phyloP scores from a whole-genome alignment of 257 asterid genomes.

The Verbascum thapsus region DNA sequence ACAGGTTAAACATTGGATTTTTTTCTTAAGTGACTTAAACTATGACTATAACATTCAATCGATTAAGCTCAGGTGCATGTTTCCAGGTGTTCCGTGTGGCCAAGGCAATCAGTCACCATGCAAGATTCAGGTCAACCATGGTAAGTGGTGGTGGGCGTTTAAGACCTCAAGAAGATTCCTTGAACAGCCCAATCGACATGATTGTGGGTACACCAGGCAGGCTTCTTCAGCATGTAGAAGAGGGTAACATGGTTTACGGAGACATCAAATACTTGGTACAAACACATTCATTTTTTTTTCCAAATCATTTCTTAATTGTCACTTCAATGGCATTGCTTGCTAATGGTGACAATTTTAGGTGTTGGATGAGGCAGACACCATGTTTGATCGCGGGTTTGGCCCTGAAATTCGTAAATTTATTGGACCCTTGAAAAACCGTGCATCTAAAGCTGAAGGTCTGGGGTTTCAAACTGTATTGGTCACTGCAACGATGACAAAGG shows the following conservation, averaged over 20 bases:
- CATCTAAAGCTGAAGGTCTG: slow-evolving; percentile 59
- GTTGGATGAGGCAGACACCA: slow-evolving; percentile 98
- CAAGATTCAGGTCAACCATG: slow-evolving; percentile 94
- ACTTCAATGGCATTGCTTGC: slow-evolving; percentile 10
- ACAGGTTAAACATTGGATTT: slow-evolving; percentile 69
- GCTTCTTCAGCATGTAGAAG: slow-evolving; percentile 94
- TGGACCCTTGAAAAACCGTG: slow-evolving; percentile 83
- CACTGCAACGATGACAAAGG: slow-evolving; percentile 98
- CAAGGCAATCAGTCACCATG: slow-evolving; percentile 85
- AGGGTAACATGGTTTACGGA: slow-evolving; percentile 93
- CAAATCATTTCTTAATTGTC: slow-evolving; percentile 13
- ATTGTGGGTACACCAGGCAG: slow-evolving; percentile 98
- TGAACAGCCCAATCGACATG: slow-evolving; percentile 92
- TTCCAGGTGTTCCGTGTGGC: slow-evolving; percentile 85
- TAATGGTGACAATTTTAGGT: slow-evolving; percentile 55
- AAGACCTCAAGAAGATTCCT: slow-evolving; percentile 92
- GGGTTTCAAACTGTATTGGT: slow-evolving; percentile 93
- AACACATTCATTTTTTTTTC: no score
- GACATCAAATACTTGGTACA: slow-evolving; percentile 88
- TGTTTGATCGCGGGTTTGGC: slow-evolving; percentile 99
- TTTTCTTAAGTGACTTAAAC: slow-evolving; percentile 17
- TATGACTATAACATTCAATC: not conserved
- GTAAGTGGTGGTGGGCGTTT: slow-evolving; percentile 96
- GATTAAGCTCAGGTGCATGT: slow-evolving; percentile 22
- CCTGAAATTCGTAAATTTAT: slow-evolving; percentile 92